Conservation (phyloP, 371 early-diverging fungal species). For the Mucor circinelloides region DNA sequence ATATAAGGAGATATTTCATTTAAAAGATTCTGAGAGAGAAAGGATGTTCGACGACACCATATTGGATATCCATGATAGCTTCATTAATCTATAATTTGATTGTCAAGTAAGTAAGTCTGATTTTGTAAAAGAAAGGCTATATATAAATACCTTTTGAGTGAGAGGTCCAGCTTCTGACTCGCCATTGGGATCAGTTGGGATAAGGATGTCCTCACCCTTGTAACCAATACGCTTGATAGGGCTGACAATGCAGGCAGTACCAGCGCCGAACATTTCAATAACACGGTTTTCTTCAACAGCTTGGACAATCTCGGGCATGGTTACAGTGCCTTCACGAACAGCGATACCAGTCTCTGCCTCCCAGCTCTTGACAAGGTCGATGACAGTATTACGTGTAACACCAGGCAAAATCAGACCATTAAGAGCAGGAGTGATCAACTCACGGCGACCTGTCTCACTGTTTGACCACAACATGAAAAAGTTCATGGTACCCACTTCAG, state of each 20-base stretch:
- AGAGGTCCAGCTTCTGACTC: constrained; percentile 81
- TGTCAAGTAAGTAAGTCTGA: no score
- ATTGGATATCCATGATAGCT: constrained; percentile 68
- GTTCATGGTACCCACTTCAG: constrained; percentile 96
- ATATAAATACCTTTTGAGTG: constrained; percentile 74
- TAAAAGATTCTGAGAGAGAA: constrained; percentile 45
- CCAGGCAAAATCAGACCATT: constrained; percentile 94
- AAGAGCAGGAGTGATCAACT: constrained; percentile 90
- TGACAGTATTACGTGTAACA: constrained; percentile 88
- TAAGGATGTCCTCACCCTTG: constrained; percentile 57
- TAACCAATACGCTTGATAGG: constrained; percentile 84
- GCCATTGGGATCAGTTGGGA: constrained; percentile 83
- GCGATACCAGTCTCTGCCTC: constrained; percentile 66
- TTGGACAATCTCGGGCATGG: constrained; percentile 74
- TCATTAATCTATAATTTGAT: no score
- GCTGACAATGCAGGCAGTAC: constrained; percentile 91
- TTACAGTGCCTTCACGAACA: constrained; percentile 78
- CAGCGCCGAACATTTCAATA: constrained; percentile 85
- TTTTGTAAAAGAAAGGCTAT: constrained; percentile 19
- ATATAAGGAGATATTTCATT: background rate
- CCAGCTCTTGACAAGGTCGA: constrained; percentile 76
- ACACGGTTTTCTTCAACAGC: constrained; percentile 72
- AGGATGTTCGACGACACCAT: constrained; percentile 72
- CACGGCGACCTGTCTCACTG: constrained; percentile 64
- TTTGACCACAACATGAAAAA: constrained; percentile 84